phyloP scores from a whole-genome alignment of 306 rosid genomes.

The Medicago ruthenica region DNA sequence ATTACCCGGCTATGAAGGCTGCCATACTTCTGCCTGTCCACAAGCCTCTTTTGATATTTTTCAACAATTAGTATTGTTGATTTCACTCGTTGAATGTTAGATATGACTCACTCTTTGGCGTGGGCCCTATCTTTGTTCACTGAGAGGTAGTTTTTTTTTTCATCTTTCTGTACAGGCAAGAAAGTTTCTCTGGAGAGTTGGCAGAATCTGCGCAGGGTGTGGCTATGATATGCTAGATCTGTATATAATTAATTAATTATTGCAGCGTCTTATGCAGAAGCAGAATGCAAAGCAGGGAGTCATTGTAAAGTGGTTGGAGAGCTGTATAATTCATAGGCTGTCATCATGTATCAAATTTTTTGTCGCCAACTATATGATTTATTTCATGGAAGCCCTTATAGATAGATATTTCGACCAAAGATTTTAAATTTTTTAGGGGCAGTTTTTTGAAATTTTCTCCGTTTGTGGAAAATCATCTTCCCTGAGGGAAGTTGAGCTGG shows the following conservation, averaged over 20 bases:
- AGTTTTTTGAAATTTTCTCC: slow-evolving; percentile 40
- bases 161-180: slow-evolving; percentile 51
- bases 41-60: slow-evolving; percentile 1
- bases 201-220: slow-evolving; percentile 48
- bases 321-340: slow-evolving; percentile 67
- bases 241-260: slow-evolving; percentile 74
- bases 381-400: slow-evolving; percentile 53
- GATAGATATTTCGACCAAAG: slow-evolving; percentile 51
- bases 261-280: slow-evolving; percentile 71
- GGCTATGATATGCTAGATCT: slow-evolving; percentile 55
- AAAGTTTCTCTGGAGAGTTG: slow-evolving; percentile 46
- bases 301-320: slow-evolving; percentile 75
- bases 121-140: slow-evolving; percentile 55
- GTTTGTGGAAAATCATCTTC: slow-evolving; percentile 24
- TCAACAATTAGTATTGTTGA: background rate
- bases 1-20: slow-evolving; percentile 40
- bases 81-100: slow-evolving; percentile 39
- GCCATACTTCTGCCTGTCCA: slow-evolving; percentile 45
- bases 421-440: slow-evolving; percentile 35
- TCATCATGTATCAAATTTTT: slow-evolving; percentile 48
- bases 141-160: slow-evolving; percentile 40
- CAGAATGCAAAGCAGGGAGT: slow-evolving; percentile 74
- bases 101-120: slow-evolving; percentile 53
- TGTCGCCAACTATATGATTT: slow-evolving; percentile 52
- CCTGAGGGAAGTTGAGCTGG: background rate